phyloP scores from a whole-genome alignment of 2,329 filamentous ascomycete species.

The Aspergillus floridensis region DNA sequence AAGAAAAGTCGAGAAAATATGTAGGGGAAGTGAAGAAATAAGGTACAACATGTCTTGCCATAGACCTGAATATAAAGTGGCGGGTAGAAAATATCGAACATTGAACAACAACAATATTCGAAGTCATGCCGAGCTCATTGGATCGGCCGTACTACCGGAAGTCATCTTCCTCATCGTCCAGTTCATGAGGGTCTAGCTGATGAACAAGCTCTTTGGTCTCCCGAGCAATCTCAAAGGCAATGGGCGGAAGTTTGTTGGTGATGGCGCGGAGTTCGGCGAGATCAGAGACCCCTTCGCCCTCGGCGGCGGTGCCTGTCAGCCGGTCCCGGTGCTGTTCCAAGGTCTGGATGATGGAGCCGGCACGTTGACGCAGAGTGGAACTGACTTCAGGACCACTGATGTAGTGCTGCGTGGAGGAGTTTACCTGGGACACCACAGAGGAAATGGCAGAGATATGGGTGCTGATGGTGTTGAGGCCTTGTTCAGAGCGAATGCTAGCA shows the following conservation, averaged over 20 bases:
- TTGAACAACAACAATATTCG: conserved; percentile 4
- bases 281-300: conserved; percentile 59
- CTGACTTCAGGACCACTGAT: conserved; percentile 49
- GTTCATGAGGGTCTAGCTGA: conserved; percentile 43
- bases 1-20: background rate
- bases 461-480: conserved; percentile 62
- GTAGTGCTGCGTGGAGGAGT: conserved; percentile 61
- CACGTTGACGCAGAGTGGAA: conserved; percentile 49
- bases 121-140: background rate
- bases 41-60: background rate
- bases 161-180: conserved; percentile 40
- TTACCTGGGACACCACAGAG: conserved; percentile 67
- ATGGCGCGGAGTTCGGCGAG: conserved; percentile 54
- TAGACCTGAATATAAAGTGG: background rate
- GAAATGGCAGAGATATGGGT: conserved; percentile 70
- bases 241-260: conserved; percentile 70
- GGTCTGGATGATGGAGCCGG: conserved; percentile 40
- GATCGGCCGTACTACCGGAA: conserved; percentile 31
- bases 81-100: background rate
- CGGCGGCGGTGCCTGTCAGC: conserved; percentile 62
- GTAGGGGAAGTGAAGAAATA: conserved; percentile 9
- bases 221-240: conserved; percentile 82
- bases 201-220: conserved; percentile 73
- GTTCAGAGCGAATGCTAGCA: conserved; percentile 65
- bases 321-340: conserved; percentile 64